Evolutionary conservation across 1,284 basidiomycete genomes (phyloP), one percentile per base, ranked within the genome.

Genomic region (Schizophyllum amplum): DNA sequence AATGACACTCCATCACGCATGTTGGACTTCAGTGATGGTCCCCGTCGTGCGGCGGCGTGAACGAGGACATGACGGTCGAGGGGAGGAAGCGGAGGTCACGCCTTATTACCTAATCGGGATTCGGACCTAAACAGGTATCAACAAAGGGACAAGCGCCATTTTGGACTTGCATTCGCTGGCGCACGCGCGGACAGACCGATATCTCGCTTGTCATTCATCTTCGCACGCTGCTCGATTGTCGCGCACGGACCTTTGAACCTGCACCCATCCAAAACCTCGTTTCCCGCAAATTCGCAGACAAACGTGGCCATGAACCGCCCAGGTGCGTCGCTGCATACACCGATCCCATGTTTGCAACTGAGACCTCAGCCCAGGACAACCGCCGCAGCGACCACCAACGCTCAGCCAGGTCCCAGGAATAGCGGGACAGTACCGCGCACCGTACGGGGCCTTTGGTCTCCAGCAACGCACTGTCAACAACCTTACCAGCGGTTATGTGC

Each of bases 381-480:
- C 87, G 56, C 86, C 86, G 66, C 87, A 87, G 69, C 78, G 87
- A 68, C 85, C 85, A 56, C 86, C 86, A 62, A 86, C 78, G 69
- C 79, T 89, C 59, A 78, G 79, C n/a, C 81, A 84, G 46, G 83
- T 82, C 62, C 77, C 85, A 62, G 73, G 73, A 51, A 77, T 87
- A 61, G 74, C 79, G 5, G 79, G 72, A 49, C 83, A 83, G 65
- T 88, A 82, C 71, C 81, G 87, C 63, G 78, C 76, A 54, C 81
- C 81, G 54, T 88, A 80, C 72, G 77, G 82, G 17, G 71, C 74
- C 54, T 89, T 83, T 66, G 79, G 79, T 20, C 69, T 89, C 62
- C 83, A 83, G 55, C 85, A 84, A 64, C 73, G 86, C 65, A 81
- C 71, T 64, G 78, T 80, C 42, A 79, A 78, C 61, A 70, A 71